Conservation (phyloP, 306 rosid species). For the Pterocarpus santalinus region DNA sequence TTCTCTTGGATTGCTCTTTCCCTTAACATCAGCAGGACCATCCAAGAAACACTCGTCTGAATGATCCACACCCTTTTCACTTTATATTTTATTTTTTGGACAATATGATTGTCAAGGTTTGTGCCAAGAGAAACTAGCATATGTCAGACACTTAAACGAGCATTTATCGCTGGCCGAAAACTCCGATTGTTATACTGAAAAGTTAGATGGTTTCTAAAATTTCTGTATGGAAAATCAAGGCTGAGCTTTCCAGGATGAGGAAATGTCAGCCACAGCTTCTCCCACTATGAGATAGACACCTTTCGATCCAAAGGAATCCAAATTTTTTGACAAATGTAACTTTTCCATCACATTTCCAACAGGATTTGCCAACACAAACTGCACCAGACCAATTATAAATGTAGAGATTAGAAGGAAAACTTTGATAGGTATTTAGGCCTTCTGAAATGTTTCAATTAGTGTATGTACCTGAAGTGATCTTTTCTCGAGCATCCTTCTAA, state of each 20-base stretch:
- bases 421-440: neutral
- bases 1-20: constrained; percentile 18
- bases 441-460: neutral
- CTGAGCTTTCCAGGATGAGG: constrained; percentile 61
- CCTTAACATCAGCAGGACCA: constrained; percentile 21
- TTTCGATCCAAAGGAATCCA: constrained; percentile 64
- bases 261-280: constrained; percentile 78
- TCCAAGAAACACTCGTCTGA: constrained; percentile 22
- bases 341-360: constrained; percentile 83
- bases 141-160: constrained; percentile 38
- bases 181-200: neutral
- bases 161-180: constrained; percentile 27
- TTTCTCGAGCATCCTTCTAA: constrained; percentile 72
- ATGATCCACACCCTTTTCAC: neutral
- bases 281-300: constrained; percentile 83
- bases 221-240: constrained; percentile 50
- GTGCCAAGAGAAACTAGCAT: neutral
- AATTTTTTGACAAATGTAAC: constrained; percentile 59
- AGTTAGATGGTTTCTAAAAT: constrained; percentile 40
- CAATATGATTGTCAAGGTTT: constrained; percentile 4
- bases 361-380: constrained; percentile 90
- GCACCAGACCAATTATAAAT: constrained; percentile 34
- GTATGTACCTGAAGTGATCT: constrained; percentile 69
- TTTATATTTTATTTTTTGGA: no score
- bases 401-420: neutral